Conservation (phyloP, 1,284 basidiomycete species). For the Sutorius eximius region DNA sequence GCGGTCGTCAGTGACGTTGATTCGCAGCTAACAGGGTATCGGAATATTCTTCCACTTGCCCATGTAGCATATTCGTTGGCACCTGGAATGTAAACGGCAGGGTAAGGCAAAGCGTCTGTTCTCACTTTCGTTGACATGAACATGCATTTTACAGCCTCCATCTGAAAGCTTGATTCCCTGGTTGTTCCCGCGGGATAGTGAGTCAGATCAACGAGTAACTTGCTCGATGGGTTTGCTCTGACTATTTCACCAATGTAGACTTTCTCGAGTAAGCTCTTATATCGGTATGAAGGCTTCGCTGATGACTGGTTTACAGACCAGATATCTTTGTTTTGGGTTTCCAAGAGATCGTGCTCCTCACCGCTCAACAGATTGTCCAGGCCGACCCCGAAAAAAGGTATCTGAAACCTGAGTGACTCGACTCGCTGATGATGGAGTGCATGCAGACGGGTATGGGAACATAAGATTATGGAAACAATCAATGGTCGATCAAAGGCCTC, state of each 20-base stretch:
- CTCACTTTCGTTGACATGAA: conserved; percentile 13
- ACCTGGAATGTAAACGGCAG: conserved; percentile 97
- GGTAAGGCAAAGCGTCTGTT: conserved; percentile 42
- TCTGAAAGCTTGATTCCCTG: conserved; percentile 86
- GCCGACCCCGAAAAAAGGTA: conserved; percentile 94
- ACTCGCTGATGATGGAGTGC: not conserved
- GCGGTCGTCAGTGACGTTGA: not conserved
- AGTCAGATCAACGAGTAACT: conserved; percentile 30
- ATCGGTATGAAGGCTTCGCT: not conserved
- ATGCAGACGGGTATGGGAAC: conserved; percentile 83
- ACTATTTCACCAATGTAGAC: conserved; percentile 37
- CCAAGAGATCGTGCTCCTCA: conserved; percentile 97
- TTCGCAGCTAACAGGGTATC: conserved; percentile 48
- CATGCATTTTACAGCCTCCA: conserved; percentile 51
- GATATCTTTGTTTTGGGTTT: conserved; percentile 93
- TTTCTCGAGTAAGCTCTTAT: conserved; percentile 54
- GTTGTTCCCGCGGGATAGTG: conserved; percentile 82
- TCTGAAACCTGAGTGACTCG: not conserved
- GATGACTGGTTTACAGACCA: conserved; percentile 52
- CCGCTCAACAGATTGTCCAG: conserved; percentile 94
- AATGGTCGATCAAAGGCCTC: conserved; percentile 66
- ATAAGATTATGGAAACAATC: conserved; percentile 77
- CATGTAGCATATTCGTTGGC: conserved; percentile 80
- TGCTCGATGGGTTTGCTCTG: conserved; percentile 1
- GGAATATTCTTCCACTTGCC: conserved; percentile 83